A percentile compares a stretch with the other conserved stretches of the same genome.
phyloP scores from a whole-genome alignment of 1,284 basidiomycete species.

The Thelephora terrestris region DNA sequence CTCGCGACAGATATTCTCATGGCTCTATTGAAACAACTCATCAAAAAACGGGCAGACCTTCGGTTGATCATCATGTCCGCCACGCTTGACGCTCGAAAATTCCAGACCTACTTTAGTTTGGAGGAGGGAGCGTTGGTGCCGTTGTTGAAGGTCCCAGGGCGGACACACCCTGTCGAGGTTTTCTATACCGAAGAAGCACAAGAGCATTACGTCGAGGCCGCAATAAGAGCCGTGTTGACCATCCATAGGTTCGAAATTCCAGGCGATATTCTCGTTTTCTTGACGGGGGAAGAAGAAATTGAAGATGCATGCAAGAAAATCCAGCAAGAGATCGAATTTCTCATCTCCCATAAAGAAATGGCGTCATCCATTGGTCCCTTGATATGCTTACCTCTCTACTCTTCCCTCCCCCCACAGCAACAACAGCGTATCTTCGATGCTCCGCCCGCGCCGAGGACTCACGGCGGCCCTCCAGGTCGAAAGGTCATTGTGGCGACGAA shows the following conservation, averaged over 20 bases:
- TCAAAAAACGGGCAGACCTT: slow-evolving; percentile 76
- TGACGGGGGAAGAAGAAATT: slow-evolving; percentile 98
- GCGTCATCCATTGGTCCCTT: background rate
- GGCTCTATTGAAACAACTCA: slow-evolving; percentile 77
- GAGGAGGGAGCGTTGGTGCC: slow-evolving; percentile 49
- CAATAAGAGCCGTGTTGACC: slow-evolving; percentile 94
- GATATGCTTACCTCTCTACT: slow-evolving; percentile 67
- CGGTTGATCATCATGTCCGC: slow-evolving; percentile 99
- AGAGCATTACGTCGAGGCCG: slow-evolving; percentile 94
- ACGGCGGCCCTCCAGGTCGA: slow-evolving; percentile 66
- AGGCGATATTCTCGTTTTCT: slow-evolving; percentile 90
- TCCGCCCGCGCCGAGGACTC: slow-evolving; percentile 47
- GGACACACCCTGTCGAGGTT: slow-evolving; percentile 93
- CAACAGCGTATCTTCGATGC: slow-evolving; percentile 87
- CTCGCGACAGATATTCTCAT: slow-evolving; percentile 98
- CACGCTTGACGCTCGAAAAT: slow-evolving; percentile 94
- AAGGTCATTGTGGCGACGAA: slow-evolving; percentile 93
- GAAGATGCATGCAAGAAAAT: slow-evolving; percentile 96
- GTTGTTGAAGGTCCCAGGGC: slow-evolving; percentile 91
- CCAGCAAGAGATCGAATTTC: slow-evolving; percentile 79
- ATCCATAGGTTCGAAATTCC: slow-evolving; percentile 95
- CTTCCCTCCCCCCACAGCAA: slow-evolving; percentile 77
- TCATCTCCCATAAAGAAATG: slow-evolving; percentile 23
- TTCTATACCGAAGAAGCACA: slow-evolving; percentile 97
- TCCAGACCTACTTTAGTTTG: slow-evolving; percentile 90